Evolutionary conservation across 352 stramenopile species (phyloP).

Genomic region (Thalassiosira mediterranea): DNA sequence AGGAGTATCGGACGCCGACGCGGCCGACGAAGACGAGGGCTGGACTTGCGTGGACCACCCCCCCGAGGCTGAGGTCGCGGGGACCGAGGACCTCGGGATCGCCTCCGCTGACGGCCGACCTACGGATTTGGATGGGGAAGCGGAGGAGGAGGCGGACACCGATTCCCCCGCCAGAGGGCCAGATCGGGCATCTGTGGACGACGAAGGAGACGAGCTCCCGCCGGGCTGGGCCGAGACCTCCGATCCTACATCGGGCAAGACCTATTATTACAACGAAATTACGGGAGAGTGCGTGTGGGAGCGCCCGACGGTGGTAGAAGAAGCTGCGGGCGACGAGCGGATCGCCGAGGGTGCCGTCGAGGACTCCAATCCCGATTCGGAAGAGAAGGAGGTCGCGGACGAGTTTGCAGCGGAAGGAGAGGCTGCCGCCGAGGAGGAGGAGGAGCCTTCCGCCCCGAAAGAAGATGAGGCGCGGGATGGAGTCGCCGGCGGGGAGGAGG

Average conservation of each 20-base stretch:
- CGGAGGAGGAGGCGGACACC: not conserved
- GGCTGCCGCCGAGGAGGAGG: not conserved
- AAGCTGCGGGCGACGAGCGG: not conserved
- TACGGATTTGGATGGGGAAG: too few species aligned
- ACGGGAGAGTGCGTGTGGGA: conserved; percentile 62
- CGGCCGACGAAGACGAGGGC: not conserved
- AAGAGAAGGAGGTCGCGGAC: not conserved
- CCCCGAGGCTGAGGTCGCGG: not conserved
- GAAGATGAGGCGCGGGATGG: not conserved
- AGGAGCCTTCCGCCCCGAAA: not conserved
- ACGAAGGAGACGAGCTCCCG: conserved; percentile 13
- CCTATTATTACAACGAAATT: conserved; percentile 71
- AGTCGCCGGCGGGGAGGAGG: not conserved
- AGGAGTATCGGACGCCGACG: not conserved
- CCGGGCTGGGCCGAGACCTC: conserved; percentile 37
- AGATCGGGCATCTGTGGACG: not conserved
- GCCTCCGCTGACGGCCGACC: too few species aligned
- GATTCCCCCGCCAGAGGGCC: not conserved
- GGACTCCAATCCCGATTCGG: not conserved
- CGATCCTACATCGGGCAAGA: conserved; percentile 50
- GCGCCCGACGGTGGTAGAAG: not conserved
- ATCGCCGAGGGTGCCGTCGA: not conserved
- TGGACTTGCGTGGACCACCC: not conserved
- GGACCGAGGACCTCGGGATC: too few species aligned
- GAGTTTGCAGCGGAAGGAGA: not conserved